phyloP scores from a whole-genome alignment of 2,329 filamentous ascomycete genomes.

The Colletotrichum cuscutae region DNA sequence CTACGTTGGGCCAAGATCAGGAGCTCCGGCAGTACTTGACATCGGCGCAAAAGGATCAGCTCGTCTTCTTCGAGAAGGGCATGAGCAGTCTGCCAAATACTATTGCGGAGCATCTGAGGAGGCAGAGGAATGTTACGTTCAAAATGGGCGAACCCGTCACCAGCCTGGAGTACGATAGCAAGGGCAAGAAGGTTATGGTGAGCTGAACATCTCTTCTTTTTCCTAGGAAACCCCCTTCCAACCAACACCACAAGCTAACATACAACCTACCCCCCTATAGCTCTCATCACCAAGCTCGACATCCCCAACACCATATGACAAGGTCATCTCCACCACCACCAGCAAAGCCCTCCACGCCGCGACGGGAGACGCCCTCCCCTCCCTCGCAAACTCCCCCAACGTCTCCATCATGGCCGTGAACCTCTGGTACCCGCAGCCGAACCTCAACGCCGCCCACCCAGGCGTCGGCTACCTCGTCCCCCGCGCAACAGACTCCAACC shows the following conservation, averaged over 20 bases:
- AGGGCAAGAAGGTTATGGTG: slow-evolving; percentile 55
- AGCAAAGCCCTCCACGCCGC: slow-evolving; percentile 55
- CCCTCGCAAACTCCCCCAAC: slow-evolving; percentile 66
- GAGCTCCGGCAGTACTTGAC: slow-evolving; percentile 34
- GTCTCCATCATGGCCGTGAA: slow-evolving; percentile 94
- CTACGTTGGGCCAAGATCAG: slow-evolving; percentile 38
- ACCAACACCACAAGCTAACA: not conserved
- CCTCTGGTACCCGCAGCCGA: slow-evolving; percentile 78
- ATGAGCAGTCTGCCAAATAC: slow-evolving; percentile 69
- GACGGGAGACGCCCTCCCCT: slow-evolving; percentile 52
- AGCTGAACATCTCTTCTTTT: slow-evolving; percentile 15
- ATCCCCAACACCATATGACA: slow-evolving; percentile 54
- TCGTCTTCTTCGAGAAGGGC: slow-evolving; percentile 65
- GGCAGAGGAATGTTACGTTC: slow-evolving; percentile 69
- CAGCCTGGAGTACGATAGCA: slow-evolving; percentile 52
- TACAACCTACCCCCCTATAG: slow-evolving; percentile 37
- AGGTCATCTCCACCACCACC: slow-evolving; percentile 74
- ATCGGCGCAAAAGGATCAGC: slow-evolving; percentile 15
- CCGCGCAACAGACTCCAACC: slow-evolving; percentile 78
- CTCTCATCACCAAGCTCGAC: slow-evolving; percentile 42
- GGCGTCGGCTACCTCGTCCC: slow-evolving; percentile 97
- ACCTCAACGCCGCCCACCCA: slow-evolving; percentile 67
- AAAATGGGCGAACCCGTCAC: slow-evolving; percentile 59
- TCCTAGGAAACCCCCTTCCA: too few species aligned
- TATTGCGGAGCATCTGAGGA: slow-evolving; percentile 60